These are phyloP conservation scores for Solanum pinnatisectum DNA, from an alignment of 257 asterid species.

Conservation along the genomic window DNA sequence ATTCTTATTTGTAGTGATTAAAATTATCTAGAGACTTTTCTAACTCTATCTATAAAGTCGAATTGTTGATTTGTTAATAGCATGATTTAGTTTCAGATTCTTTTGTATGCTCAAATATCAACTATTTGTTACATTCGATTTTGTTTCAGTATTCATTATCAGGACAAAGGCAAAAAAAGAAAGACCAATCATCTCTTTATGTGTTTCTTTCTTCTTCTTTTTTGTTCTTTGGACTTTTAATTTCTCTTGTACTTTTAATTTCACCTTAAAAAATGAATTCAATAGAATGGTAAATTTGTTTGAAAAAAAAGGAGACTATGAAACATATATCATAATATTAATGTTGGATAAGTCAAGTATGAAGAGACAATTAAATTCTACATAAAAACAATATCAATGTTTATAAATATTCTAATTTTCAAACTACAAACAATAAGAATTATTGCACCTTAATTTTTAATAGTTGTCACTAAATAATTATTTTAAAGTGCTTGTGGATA, in stretches of 20 bases:
- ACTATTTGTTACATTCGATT: neutral
- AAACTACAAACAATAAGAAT: neutral
- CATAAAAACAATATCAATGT: neutral
- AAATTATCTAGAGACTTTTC: neutral
- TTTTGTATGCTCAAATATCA: neutral
- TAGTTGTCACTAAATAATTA: neutral
- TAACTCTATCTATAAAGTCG: neutral
- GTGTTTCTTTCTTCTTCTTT: neutral
- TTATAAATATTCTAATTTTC: neutral
- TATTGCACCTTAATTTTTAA: neutral
- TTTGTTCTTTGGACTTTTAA: neutral
- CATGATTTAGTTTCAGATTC: neutral
- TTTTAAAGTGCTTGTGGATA: neutral
- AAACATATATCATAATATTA: too few species aligned
- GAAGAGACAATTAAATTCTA: neutral
- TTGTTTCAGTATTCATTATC: neutral
- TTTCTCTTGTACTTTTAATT: too few species aligned
- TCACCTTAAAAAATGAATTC: neutral
- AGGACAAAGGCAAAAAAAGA: neutral
- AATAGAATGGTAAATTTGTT: neutral
- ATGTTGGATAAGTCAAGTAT: neutral
- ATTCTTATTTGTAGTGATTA: neutral
- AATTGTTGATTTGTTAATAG: neutral
- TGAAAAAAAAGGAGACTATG: too few species aligned
- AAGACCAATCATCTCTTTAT: neutral